These are phyloP conservation scores for Sporisorium scitamineum DNA, from an alignment of 1,284 basidiomycete genomes.

Conservation along the genomic window DNA sequence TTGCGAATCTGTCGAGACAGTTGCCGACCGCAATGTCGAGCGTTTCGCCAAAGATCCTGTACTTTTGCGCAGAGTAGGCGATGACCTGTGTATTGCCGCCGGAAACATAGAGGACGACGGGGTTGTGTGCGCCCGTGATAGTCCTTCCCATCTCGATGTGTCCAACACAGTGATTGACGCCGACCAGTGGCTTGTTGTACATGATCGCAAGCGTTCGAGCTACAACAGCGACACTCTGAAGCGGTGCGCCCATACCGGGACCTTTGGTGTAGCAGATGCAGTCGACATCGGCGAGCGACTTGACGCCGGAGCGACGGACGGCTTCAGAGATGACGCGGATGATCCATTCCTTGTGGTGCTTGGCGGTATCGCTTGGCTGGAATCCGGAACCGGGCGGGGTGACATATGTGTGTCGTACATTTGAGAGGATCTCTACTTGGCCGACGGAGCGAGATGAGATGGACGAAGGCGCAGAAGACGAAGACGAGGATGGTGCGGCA, in stretches of 20 bases:
- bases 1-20: constrained; percentile 95
- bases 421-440: constrained; percentile 70
- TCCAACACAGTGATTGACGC: constrained; percentile 98
- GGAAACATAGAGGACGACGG: constrained; percentile 97
- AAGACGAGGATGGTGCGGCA: constrained; percentile 28
- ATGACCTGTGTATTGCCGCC: constrained; percentile 99
- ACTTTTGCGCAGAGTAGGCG: constrained; percentile 91
- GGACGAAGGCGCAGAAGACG: constrained; percentile 70
- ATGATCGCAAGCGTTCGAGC: constrained; percentile 89
- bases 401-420: constrained; percentile 93
- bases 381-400: constrained; percentile 98
- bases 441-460: constrained; percentile 77
- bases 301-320: constrained; percentile 76
- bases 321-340: constrained; percentile 85
- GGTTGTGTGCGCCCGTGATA: constrained; percentile 93
- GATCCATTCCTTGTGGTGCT: constrained; percentile 95
- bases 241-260: constrained; percentile 98
- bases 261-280: constrained; percentile 99
- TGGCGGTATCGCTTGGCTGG: constrained; percentile 91
- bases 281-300: constrained; percentile 82
- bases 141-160: constrained; percentile 98
- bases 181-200: constrained; percentile 90
- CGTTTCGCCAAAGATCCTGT: constrained; percentile 98
- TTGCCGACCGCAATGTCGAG: constrained; percentile 99
- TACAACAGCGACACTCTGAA: constrained; percentile 95